Evolutionary conservation across 2,329 filamentous ascomycete species (phyloP), one percentile per base, ranked within the genome.

Genomic region (Ascosphaera aggregata): DNA sequence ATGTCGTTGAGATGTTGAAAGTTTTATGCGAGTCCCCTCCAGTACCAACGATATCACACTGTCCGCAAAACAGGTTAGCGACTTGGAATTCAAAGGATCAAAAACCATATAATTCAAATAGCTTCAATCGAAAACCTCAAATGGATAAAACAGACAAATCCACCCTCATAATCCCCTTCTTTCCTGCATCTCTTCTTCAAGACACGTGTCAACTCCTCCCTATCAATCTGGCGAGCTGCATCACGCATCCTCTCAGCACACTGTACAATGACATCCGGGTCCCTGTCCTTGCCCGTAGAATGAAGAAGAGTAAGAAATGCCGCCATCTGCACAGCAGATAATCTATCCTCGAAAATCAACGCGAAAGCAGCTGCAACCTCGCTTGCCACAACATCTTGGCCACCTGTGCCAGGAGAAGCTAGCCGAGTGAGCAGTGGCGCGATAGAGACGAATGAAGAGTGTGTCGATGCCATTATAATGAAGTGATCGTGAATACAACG

Each of bases 1-100:
- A 73, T 4, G 89, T 93, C 3, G 89, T 98, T 48, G 79, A 89
- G 54, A 98, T 86, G 58, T 98, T 98, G 72, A 93, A 98, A 24
- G 89, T 98, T 57, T 92, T 82, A 66, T 95, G 85, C 16, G 79
- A 77, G 62, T 98, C 89, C 52, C 89, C 89, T 47, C 89, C 89
- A 5, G 89, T 98, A 48, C 89, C 89, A 42, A 98, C 89, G 54
- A 98, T 95, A 57, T 98, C 89, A 55, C 85, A 75, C 69, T 73
- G 45, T 19, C 35, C 20, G 4, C 20, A 9, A 9, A 40, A 3
- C 7, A 9, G n/a, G n/a, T 16, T n/a, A 34, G 32, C 4, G 13
- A 3, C 37, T 9, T 24, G 11, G 18, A 20, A 20, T n/a, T 35
- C n/a, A 22, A 16, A 18, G 16, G 35, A 34, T 8, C 32, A 13